Evolutionary conservation across 1,139 yeast species (phyloP), one percentile per base, ranked within the genome.

Genomic region (Candida sp.): DNA sequence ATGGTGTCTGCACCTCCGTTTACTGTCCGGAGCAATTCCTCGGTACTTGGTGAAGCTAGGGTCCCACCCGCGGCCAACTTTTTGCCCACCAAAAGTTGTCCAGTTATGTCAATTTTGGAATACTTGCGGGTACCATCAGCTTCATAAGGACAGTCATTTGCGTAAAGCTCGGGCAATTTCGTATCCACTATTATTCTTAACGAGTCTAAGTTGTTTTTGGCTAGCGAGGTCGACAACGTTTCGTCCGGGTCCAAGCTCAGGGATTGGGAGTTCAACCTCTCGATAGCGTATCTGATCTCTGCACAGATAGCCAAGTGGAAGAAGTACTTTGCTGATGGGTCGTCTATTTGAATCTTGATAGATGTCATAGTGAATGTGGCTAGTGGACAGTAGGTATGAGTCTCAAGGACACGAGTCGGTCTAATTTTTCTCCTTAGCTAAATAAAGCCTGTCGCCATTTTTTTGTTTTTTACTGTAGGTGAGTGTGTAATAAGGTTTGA

Each of bases 231-330:
- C 11, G 17, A 7, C 30, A 25, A 6, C 3, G 27, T 7, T 12
- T 23, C 30, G 4, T 38, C 17, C 12, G 30, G 22, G 5, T 25
- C 5, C 30, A 25, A 25, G 5, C 30, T 7, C 22, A 7, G 6
- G 30, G 30, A 38, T 38, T 38, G 41, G 5, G 23, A 6, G 22
- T 35, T n/a, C 17, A 43, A 32, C 27, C 27, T 34, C 2, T 43
- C 12, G 38, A 12, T 28, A 8, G 30, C 30, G 12, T 22, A 4
- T 22, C 23, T 31, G 9, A 43, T 12, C 11, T 43, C 32, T 26
- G 39, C 37, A 28, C 39, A 27, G 22, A 43, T 26, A 8, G 46
- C 46, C 27, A 43, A 31, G 12, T 35, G 31, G 5, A 43, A n/a
- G 2, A 30, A 31, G 23, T 43, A 43, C 6, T 30, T 43, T 9